Evolutionary conservation across 2,329 filamentous ascomycete species (phyloP), one percentile per base, ranked within the genome.

Genomic region (Sclerotinia glacialis): DNA sequence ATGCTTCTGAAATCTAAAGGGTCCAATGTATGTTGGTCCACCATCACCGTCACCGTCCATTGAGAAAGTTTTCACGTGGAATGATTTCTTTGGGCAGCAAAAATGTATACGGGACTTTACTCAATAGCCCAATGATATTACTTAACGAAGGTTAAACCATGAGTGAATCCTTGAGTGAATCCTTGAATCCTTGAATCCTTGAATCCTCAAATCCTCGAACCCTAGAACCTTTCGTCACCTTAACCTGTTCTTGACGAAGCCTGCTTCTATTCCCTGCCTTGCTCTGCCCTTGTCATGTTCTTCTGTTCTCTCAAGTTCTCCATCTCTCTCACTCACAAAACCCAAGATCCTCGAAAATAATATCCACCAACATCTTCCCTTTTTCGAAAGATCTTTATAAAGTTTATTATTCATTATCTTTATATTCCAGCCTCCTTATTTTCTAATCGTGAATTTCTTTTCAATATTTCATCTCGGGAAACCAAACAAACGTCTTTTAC

Each of bases 341-440:
- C 34, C 9, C 52, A 31, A 54, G 28, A 37, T 54, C 31, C 52
- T 54, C 52, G 31, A 54, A 54, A 54, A 54, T 6, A 54, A 14
- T 16, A 40, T 16, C 37, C 37, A 40, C 37, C 53, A 55, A 21
- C 53, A 5, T 54, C 18, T 37, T 21, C 28, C 28, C 14, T 37
- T 34, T 53, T n/a, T 40, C 37, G n/a, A 49, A 54, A 54, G 28
- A 37, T 26, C 54, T 34, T 58, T 28, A 18, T 16, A 4, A 26
- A 44, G 5, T 40, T 26, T 54, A n/a, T 23, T 49, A 4, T 21
- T 26, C 5, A 11, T 37, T 37, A 37, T n/a, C 12, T 50, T 50
- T 26, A 21, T 6, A 34, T 42, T 52, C 64, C 64, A 65, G 23
- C 64, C 64, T 65, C 55, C 64, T 44, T 34, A 16, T 63, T 62